Evolutionary conservation across 2,329 filamentous ascomycete genomes (phyloP), one percentile per base, ranked within the genome.

Genomic region (Clarireedia monteithiana): DNA sequence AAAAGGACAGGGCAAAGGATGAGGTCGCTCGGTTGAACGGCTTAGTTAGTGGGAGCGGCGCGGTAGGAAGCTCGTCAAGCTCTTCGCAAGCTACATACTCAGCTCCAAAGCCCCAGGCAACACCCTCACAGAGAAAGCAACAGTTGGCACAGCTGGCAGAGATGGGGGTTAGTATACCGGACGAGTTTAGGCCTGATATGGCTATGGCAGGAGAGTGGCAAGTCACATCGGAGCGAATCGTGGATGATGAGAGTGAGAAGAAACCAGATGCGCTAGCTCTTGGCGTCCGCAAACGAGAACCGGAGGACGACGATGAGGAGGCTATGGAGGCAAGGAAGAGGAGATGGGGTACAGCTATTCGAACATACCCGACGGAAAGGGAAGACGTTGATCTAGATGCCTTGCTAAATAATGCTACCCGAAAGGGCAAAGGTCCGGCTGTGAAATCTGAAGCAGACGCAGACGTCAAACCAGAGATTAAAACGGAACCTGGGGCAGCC

Each of bases 181-280:
- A 89, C 46, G 84, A 88, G 62, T 84, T 89, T 56, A 78, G 89
- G 58, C 77, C 80, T 2, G 89, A 94, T 58, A 84, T 96, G 82
- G 91, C 91, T 5, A 84, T 96, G 75, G 85, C 86, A 4, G 90
- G 94, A 34, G 88, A 95, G 53, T 99, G 92, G 92, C 83, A 89
- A 0, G 81, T 85, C 10, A 84, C 81, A 57, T 59, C 63, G 9
- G 61, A 68, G 55, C 58, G 63, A 9, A 46, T 69, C 34, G 61
- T 69, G 39, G 61, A 70, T n/a, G 69, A 72, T 30, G 72, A 74
- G 6, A 69, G 67, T 27, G 75, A 79, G 54, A 74, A 73, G 6
- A 74, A 75, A 46, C 68, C 62, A 56, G 67, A 71, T 30, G 62
- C 66, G 7, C 58, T 74, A 46, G 80, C 78, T 9, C 74, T 75